Percentiles rank a stretch among this genome's conserved stretches.
Evolutionary conservation across 257 asterid species (phyloP).

Genomic region (Solanum arcanum): DNA sequence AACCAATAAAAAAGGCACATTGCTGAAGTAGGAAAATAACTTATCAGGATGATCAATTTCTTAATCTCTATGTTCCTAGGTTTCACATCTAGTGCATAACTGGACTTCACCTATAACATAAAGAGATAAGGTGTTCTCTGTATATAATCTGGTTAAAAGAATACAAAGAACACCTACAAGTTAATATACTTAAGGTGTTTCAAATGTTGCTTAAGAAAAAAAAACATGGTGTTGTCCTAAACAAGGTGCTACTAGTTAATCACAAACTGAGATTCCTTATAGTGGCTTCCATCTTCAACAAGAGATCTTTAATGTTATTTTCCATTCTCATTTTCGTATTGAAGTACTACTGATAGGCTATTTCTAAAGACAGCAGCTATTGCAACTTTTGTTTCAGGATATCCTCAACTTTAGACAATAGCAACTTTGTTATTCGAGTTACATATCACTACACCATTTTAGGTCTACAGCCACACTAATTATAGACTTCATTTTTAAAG

Average conservation of each 20-base stretch:
- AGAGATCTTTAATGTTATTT: constrained; percentile 67
- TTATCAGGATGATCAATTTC: not conserved
- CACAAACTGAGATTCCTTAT: constrained; percentile 56
- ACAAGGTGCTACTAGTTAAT: constrained; percentile 4
- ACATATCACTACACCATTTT: constrained; percentile 1
- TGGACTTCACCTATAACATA: not conserved
- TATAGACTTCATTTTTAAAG: too few species aligned
- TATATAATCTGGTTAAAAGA: constrained; percentile 33
- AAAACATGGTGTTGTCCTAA: not conserved
- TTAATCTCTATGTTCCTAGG: not conserved
- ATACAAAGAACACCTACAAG: constrained; percentile 13
- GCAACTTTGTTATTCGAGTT: constrained; percentile 50
- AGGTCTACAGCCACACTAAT: too few species aligned
- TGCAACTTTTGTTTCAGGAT: constrained; percentile 77
- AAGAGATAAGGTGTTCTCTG: not conserved
- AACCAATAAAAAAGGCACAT: too few species aligned
- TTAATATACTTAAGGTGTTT: not conserved
- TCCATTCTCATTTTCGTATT: constrained; percentile 88
- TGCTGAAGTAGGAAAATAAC: not conserved
- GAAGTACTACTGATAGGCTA: constrained; percentile 66
- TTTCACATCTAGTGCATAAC: not conserved
- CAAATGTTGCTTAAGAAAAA: not conserved
- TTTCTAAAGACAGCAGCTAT: constrained; percentile 61
- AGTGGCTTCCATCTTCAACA: constrained; percentile 83
- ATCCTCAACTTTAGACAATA: constrained; percentile 78